phyloP scores from a whole-genome alignment of 1,139 yeast species.

The Blastobotrys elegans region DNA sequence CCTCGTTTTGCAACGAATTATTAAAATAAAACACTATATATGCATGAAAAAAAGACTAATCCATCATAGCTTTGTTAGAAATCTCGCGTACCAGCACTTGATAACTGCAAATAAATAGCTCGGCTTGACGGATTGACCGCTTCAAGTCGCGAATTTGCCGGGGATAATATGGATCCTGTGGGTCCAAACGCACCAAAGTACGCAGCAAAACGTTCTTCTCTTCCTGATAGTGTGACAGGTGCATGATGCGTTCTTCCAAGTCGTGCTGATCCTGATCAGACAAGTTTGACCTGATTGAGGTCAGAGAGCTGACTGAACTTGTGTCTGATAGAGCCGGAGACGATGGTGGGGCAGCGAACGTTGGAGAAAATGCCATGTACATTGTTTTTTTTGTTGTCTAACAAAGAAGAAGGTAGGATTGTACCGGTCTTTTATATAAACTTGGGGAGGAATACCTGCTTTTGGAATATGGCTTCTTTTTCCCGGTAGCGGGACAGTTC shows the following conservation, averaged over 20 bases:
- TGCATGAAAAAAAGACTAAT: too few relatives aligned
- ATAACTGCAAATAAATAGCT: slow-evolving; percentile 15
- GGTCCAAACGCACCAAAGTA: slow-evolving; percentile 14
- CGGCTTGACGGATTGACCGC: slow-evolving; percentile 13
- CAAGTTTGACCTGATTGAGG: neutral
- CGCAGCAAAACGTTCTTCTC: slow-evolving; percentile 13
- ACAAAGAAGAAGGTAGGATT: neutral
- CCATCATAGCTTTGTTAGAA: neutral
- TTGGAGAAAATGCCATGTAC: neutral
- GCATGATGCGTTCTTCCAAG: slow-evolving; percentile 1
- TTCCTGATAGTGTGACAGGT: slow-evolving; percentile 8
- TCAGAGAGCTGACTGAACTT: neutral
- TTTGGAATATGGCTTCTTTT: too few relatives aligned
- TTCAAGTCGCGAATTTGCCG: slow-evolving; percentile 8
- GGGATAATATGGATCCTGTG: slow-evolving; percentile 10
- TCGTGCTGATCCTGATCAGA: slow-evolving; percentile 1
- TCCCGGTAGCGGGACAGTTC: too few relatives aligned
- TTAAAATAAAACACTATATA: too few relatives aligned
- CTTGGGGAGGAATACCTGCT: too few relatives aligned
- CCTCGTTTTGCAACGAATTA: too few relatives aligned
- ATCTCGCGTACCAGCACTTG: slow-evolving; percentile 12
- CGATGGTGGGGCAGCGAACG: neutral
- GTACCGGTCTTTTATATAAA: too few relatives aligned
- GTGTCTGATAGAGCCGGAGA: slow-evolving; percentile 4
- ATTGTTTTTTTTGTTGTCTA: neutral